Conservation (phyloP, 805 yeast species). For the Ogataea pini region DNA sequence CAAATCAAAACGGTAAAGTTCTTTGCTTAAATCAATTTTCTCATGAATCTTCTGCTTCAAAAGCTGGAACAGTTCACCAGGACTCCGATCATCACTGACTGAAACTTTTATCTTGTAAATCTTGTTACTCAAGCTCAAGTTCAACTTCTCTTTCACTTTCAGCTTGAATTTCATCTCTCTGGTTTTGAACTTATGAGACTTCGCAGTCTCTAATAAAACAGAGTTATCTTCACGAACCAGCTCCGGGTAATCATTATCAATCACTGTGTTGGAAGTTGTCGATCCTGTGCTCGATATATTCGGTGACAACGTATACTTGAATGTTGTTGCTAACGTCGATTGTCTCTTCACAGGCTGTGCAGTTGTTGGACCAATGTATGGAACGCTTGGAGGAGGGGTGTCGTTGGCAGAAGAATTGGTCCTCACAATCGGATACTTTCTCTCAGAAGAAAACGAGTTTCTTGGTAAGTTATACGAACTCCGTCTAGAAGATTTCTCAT, state of each 20-base stretch:
- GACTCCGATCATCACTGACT: conserved; percentile 6
- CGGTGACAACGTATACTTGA: conserved; percentile 12
- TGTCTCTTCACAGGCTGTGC: conserved; percentile 9
- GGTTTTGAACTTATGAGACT: background rate
- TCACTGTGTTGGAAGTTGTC: conserved; percentile 13
- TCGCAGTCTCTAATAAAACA: conserved; percentile 5
- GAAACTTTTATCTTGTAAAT: conserved; percentile 29
- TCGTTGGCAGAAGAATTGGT: conserved; percentile 23
- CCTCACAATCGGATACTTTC: conserved; percentile 12
- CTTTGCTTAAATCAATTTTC: conserved; percentile 27
- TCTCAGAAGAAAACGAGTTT: conserved; percentile 9
- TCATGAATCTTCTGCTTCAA: conserved; percentile 21
- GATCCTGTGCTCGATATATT: conserved; percentile 9
- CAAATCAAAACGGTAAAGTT: conserved; percentile 29
- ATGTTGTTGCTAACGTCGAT: conserved; percentile 12
- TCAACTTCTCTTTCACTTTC: conserved; percentile 23
- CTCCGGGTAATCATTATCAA: conserved; percentile 9
- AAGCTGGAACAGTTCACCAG: conserved; percentile 12
- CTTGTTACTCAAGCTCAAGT: conserved; percentile 23
- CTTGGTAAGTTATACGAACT: conserved; percentile 19
- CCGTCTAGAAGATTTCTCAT: conserved; percentile 26
- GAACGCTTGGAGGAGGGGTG: conserved; percentile 20
- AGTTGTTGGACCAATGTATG: conserved; percentile 23
- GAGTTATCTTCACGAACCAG: conserved; percentile 3
- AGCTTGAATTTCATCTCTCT: conserved; percentile 19